phyloP scores from a whole-genome alignment of 176 grass and related monocot genomes.

The Rhynchospora pubera region DNA sequence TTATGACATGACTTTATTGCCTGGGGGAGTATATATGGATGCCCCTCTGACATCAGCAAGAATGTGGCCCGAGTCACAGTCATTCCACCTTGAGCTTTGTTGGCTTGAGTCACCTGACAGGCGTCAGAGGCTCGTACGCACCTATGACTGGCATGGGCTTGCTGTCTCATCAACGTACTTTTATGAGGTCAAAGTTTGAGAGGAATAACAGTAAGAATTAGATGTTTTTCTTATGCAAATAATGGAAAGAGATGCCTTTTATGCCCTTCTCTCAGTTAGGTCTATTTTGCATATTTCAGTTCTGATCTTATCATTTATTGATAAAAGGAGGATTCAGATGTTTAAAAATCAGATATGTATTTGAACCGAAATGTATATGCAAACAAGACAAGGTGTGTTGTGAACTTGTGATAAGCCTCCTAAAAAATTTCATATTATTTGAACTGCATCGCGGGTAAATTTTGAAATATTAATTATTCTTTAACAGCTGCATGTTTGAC shows the following conservation, averaged over 20 bases:
- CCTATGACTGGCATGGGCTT: constrained; percentile 57
- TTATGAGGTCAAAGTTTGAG: constrained; percentile 62
- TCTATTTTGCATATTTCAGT: background rate
- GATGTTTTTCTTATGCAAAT: background rate
- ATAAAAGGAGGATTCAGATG: background rate
- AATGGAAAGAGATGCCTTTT: constrained; percentile 15
- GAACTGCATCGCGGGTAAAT: too few relatives aligned
- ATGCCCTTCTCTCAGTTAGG: background rate
- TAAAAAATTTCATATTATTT: too few relatives aligned
- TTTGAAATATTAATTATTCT: too few relatives aligned
- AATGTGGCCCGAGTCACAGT: constrained; percentile 47
- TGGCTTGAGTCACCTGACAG: constrained; percentile 79
- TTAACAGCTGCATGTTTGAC: too few relatives aligned
- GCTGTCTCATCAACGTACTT: constrained; percentile 87
- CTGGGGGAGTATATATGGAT: constrained; percentile 92
- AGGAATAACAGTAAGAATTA: background rate
- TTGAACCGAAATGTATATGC: too few relatives aligned
- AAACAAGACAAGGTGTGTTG: too few relatives aligned
- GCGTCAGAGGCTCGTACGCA: constrained; percentile 68
- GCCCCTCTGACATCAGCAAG: constrained; percentile 72
- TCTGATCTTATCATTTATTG: background rate
- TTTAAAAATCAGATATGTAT: background rate
- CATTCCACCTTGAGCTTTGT: constrained; percentile 89
- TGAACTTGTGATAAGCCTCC: too few relatives aligned
- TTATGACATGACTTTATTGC: constrained; percentile 76